Percentiles rank a stretch among this genome's conserved stretches.
Evolutionary conservation across 139 green algal species (phyloP).

Genomic region (Pedinophyceae sp.): DNA sequence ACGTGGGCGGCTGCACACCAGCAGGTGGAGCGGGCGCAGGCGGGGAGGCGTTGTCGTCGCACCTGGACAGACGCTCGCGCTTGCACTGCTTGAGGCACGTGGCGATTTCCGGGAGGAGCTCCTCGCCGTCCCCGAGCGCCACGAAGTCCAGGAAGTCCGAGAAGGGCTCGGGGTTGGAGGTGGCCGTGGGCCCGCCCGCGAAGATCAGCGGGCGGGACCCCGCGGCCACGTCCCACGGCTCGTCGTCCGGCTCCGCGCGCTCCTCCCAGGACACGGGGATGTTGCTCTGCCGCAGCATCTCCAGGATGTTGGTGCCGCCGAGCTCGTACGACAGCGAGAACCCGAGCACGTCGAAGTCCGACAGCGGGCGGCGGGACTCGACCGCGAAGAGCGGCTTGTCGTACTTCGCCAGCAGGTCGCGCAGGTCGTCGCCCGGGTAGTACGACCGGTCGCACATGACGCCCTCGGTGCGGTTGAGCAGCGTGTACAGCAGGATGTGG

Average conservation of each 20-base stretch:
- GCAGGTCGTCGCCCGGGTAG: constrained; percentile 31
- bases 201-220: constrained; percentile 43
- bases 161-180: constrained; percentile 59
- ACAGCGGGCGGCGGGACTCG: constrained; percentile 28
- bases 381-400: constrained; percentile 39
- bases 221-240: constrained; percentile 22
- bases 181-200: constrained; percentile 50
- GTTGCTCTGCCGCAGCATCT: constrained; percentile 35
- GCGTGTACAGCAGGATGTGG: constrained; percentile 57
- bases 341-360: constrained; percentile 40
- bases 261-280: constrained; percentile 21
- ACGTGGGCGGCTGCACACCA: constrained; percentile 27
- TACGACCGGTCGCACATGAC: constrained; percentile 54
- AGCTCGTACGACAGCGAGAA: constrained; percentile 46
- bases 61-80: constrained; percentile 32
- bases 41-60: constrained; percentile 45
- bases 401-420: constrained; percentile 25
- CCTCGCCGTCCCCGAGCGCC: constrained; percentile 40
- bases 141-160: constrained; percentile 59
- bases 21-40: constrained; percentile 59
- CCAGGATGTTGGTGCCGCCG: constrained; percentile 48
- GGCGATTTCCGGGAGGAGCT: constrained; percentile 39
- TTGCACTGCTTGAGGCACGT: constrained; percentile 31
- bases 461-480: constrained; percentile 31
- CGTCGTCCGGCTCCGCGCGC: constrained; percentile 4